These are phyloP conservation scores for Annulohypoxylon stygium DNA, from an alignment of 495 filamentous ascomycete genomes.

Conservation along the genomic window DNA sequence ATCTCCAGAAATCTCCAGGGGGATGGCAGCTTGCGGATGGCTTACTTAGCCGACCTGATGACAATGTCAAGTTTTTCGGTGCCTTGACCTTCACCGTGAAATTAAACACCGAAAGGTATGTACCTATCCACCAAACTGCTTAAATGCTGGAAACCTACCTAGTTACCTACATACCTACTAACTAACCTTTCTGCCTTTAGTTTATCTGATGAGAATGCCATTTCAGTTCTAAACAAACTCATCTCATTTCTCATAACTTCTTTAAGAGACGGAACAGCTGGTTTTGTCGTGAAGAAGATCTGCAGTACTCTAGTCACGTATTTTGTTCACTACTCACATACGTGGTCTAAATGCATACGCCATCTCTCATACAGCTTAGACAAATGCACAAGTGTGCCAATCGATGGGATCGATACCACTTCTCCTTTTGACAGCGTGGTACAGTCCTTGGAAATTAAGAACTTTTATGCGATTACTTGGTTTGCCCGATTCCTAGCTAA, in stretches of 20 bases:
- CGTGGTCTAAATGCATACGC: constrained; percentile 76
- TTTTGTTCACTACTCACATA: constrained; percentile 76
- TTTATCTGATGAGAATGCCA: constrained; percentile 70
- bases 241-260: constrained; percentile 74
- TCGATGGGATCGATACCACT: constrained; percentile 64
- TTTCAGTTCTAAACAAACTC: constrained; percentile 75
- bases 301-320: constrained; percentile 84
- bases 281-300: constrained; percentile 83
- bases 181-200: constrained; percentile 65
- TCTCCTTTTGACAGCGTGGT: constrained; percentile 67
- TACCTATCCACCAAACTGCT: background rate
- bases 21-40: constrained; percentile 89
- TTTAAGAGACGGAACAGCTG: constrained; percentile 68
- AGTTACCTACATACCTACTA: constrained; percentile 52
- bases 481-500: constrained; percentile 81
- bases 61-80: constrained; percentile 90
- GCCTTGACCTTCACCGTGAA: constrained; percentile 94
- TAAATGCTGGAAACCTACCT: background rate
- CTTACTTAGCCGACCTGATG: constrained; percentile 72
- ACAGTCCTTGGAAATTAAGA: constrained; percentile 64
- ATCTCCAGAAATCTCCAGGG: constrained; percentile 78
- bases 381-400: constrained; percentile 60
- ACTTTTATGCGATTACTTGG: constrained; percentile 73
- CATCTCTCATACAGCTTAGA: constrained; percentile 76
- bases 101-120: constrained; percentile 84